Base-by-base conservation (phyloP, 1,284 basidiomycete genomes). In the Ustilago trichophora region DNA sequence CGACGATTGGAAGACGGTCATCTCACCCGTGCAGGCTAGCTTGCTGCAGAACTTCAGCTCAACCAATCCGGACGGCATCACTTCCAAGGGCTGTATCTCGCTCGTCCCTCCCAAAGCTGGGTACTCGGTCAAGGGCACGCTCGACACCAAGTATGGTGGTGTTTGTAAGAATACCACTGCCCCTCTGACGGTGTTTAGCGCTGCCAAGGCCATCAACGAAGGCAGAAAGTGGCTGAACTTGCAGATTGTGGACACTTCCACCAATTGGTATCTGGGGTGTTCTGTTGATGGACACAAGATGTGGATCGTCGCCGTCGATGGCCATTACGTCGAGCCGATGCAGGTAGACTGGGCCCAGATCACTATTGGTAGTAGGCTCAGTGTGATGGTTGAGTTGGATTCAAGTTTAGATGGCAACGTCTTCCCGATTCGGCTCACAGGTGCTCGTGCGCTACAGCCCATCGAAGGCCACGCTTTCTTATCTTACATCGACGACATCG, bases 51-150 rank as follows among this genome's bases (percentile, higher is more conserved):
- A 68, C 38, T 66, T 66, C n/a, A 65, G 45, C 43, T 46, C 55
- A 11, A 62, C 37, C 47, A 68, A 68, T 31, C 64, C 64, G 1
- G 40, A 52, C 1, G 65, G 70, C 24, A 29, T 56, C 45, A 68
- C 70, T 13, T 65, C 65, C 18, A 72, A 72, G 29, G 70, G 68
- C 11, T 72, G 70, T 53, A 53, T 72, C 44, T 68, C 70, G 32
- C 56, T 72, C 24, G 70, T 72, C 3, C 56, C 64, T 3, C 42
- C 70, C 11, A 68, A 72, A 32, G 12, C 25, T 6, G 70, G 70
- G 12, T 72, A 56, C 22, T 49, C 56, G 13, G 55, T 63, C 27
- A 64, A 57, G 32, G 53, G 27, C n/a, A 49, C 45, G 5, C 60
- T 72, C 31, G 70, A 72, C 29, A 27, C 29, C 10, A 48, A 50